Conservation (phyloP, 2,329 filamentous ascomycete species). For the Cercospora sesami region DNA sequence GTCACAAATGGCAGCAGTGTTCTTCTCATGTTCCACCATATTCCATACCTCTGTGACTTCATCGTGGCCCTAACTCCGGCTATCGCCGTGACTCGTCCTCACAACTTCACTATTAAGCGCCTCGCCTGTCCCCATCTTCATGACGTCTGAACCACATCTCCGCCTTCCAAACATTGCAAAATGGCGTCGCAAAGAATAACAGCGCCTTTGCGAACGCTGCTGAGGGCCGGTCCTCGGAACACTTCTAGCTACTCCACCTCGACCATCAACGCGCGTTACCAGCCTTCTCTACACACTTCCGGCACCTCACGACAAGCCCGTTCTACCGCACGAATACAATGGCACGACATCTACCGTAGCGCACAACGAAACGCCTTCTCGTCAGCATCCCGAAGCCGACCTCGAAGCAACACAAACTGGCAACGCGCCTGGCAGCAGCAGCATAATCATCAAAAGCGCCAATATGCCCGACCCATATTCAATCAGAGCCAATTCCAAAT, state of each 20-base stretch:
- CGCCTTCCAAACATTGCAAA: background rate
- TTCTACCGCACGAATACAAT: slow-evolving; percentile 10
- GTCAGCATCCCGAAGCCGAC: background rate
- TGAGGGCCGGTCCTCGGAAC: background rate
- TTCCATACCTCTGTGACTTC: background rate
- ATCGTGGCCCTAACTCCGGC: background rate
- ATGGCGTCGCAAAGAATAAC: slow-evolving; percentile 8
- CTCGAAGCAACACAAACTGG: slow-evolving; percentile 5
- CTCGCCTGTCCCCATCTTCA: background rate
- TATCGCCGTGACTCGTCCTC: background rate
- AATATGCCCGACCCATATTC: slow-evolving; percentile 32
- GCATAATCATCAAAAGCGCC: slow-evolving; percentile 19
- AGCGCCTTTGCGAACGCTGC: slow-evolving; percentile 5
- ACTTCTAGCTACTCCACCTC: background rate
- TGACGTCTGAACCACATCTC: background rate
- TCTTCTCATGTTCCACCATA: background rate
- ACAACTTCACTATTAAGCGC: background rate
- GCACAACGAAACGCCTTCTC: slow-evolving; percentile 5
- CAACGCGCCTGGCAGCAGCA: slow-evolving; percentile 18
- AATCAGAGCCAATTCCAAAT: slow-evolving; percentile 38
- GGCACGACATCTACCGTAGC: slow-evolving; percentile 13
- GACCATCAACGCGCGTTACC: background rate
- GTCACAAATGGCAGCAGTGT: background rate
- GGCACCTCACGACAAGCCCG: background rate
- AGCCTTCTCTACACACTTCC: background rate